These are phyloP conservation scores for Sextonia rubra DNA, from an alignment of 164 flowering plant genomes.

Conservation along the genomic window DNA sequence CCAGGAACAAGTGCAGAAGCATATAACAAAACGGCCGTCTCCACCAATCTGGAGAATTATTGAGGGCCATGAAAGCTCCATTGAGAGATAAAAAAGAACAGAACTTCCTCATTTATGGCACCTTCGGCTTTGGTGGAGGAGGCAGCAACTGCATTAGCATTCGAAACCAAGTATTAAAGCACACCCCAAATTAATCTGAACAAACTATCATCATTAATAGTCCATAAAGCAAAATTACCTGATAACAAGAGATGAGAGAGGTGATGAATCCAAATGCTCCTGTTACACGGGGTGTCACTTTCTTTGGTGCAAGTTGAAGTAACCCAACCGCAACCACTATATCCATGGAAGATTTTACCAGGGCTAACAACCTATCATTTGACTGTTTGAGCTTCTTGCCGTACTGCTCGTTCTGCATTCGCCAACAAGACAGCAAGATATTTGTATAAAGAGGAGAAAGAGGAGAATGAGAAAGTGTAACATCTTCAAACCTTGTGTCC, in stretches of 20 bases:
- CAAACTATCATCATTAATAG: not conserved
- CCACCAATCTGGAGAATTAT: not conserved
- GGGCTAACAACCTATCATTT: conserved; percentile 72
- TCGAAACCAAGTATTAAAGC: not conserved
- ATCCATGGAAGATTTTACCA: conserved; percentile 72
- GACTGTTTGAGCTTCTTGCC: conserved; percentile 53
- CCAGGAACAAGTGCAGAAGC: not conserved
- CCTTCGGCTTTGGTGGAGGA: conserved; percentile 11
- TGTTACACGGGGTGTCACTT: conserved; percentile 87
- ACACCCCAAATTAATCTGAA: not conserved
- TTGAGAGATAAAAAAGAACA: not conserved
- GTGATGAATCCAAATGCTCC: conserved; percentile 83
- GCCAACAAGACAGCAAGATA: conserved; percentile 6
- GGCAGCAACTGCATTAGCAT: conserved; percentile 8
- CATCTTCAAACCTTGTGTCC: not conserved
- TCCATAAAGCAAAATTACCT: conserved; percentile 38
- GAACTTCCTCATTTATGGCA: not conserved
- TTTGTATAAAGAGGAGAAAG: not conserved
- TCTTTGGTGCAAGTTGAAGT: conserved; percentile 93
- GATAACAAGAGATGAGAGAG: conserved; percentile 96
- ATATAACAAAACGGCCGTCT: not conserved
- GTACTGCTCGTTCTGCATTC: conserved; percentile 70
- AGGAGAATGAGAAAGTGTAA: not conserved
- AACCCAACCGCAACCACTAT: conserved; percentile 85
- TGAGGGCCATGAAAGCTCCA: not conserved